Base-by-base conservation (phyloP, 1,139 yeast species). In the Suhomyces panamericanus region DNA sequence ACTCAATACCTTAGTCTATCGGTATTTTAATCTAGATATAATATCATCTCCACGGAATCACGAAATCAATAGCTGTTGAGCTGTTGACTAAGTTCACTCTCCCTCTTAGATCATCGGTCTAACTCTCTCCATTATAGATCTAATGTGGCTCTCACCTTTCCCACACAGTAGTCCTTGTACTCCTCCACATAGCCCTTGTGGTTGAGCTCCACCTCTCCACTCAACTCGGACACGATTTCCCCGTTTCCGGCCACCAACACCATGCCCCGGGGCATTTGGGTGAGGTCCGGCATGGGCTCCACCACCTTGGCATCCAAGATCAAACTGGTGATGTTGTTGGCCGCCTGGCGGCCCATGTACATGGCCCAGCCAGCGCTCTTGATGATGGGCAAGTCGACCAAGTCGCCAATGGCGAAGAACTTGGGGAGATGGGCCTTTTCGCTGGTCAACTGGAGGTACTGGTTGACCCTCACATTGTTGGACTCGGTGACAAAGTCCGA, bases 361-460 rank as follows among this genome's bases (percentile, higher is more conserved):
- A 70, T 62, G 5, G 77, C 78, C 78, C 78, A 73, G 0, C 78
- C 78, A 1, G 78, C 78, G 35, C 73, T 67, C 54, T 73, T 73
- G 44, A 73, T 69, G 41, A 72, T 68, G 22, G 73, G 69, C 22
- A 67, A 52, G 33, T 70, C 74, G 4, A 69, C 73, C 51, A 73
- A 59, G 52, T 73, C 77, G 3, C 78, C 78, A 28, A 70, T 47
- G 13, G 61, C 73, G 47, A 73, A 73, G 45, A 71, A 59, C 42
- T 70, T 61, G 22, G 54, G 44, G 28, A 39, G 27, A n/a, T 49
- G 36, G 4, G 31, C 33, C 16, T 42, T 31, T 5, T 53, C 55
- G 46, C 54, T 54, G 14, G 55, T 42, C 32, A 73, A 56, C 48
- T 73, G 78, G 34, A 72, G 59, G 50, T 66, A 70, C 17, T 67